Percentiles rank a stretch among this genome's conserved stretches.
Evolutionary conservation across 2,329 filamentous ascomycete genomes (phyloP).

Genomic region (Corynespora cassiicola): DNA sequence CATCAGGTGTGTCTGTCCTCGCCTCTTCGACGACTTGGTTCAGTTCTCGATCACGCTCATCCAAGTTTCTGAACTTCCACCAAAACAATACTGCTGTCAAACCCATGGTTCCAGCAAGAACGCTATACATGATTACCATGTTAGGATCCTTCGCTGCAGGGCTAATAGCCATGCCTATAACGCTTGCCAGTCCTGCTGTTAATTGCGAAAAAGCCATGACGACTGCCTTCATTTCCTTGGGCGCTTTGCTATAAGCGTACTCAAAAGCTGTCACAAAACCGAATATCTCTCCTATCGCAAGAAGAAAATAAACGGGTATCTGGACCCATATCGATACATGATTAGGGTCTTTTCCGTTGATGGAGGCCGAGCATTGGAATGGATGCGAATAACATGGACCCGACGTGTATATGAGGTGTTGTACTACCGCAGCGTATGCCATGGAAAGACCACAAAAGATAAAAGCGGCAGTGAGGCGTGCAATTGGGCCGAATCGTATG

Average conservation of each 20-base stretch:
- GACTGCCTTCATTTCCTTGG: slow-evolving; percentile 43
- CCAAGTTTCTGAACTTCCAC: slow-evolving; percentile 11
- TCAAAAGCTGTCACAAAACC: slow-evolving; percentile 47
- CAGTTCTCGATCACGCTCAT: slow-evolving; percentile 7
- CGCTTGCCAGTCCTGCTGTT: slow-evolving; percentile 27
- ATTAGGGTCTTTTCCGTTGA: slow-evolving; percentile 31
- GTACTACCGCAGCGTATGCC: slow-evolving; percentile 28
- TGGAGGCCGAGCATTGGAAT: slow-evolving; percentile 38
- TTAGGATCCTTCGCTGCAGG: slow-evolving; percentile 22
- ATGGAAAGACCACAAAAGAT: slow-evolving; percentile 20
- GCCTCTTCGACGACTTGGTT: slow-evolving; percentile 1
- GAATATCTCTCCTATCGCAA: slow-evolving; percentile 49
- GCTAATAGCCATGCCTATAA: slow-evolving; percentile 34
- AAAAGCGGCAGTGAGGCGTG: slow-evolving; percentile 25
- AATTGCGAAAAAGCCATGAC: slow-evolving; percentile 35
- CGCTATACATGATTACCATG: slow-evolving; percentile 16
- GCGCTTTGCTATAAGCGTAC: slow-evolving; percentile 49
- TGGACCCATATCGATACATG: slow-evolving; percentile 46
- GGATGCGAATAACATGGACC: slow-evolving; percentile 42
- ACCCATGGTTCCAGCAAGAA: slow-evolving; percentile 12
- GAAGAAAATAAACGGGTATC: slow-evolving; percentile 42
- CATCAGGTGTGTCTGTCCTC: too few relatives aligned
- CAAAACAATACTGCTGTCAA: slow-evolving; percentile 10
- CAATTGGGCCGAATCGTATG: slow-evolving; percentile 28
- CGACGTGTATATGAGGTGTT: slow-evolving; percentile 32